Evolutionary conservation across 495 filamentous ascomycete genomes (phyloP).

Genomic region (Podospora comata): DNA sequence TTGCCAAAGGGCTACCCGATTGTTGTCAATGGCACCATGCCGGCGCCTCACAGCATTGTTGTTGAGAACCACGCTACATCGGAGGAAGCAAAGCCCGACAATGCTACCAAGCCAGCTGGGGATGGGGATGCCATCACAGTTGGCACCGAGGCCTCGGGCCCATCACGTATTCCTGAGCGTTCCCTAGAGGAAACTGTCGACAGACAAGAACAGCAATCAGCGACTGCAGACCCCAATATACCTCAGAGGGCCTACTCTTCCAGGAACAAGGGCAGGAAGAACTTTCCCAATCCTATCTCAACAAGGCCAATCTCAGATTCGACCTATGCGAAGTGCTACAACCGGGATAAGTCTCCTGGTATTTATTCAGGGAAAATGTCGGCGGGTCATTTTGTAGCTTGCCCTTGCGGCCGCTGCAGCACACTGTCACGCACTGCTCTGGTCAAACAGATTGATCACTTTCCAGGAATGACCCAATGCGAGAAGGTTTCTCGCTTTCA

Average conservation of each 20-base stretch:
- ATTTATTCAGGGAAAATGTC: neutral
- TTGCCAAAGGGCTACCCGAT: neutral
- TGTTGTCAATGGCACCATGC: neutral
- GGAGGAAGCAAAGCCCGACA: conserved; percentile 1
- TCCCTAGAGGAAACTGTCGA: neutral
- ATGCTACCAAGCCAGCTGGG: conserved; percentile 8
- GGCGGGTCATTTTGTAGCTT: neutral
- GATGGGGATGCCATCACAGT: neutral
- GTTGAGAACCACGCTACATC: neutral
- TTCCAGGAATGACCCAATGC: neutral
- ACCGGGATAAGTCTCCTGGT: neutral
- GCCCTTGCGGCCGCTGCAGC: neutral
- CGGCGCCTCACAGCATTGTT: neutral
- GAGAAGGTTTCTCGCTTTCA: neutral
- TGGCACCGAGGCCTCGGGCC: conserved; percentile 8
- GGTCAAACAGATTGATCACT: neutral
- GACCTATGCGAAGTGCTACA: neutral
- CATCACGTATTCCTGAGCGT: conserved; percentile 12
- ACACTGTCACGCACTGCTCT: neutral
- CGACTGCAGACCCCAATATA: neutral
- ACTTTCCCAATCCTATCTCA: neutral
- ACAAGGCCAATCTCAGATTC: neutral
- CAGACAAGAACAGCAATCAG: neutral
- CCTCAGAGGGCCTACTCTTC: neutral
- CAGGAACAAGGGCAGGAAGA: neutral